phyloP scores from a whole-genome alignment of 352 stramenopile species.

The Pythium aquatile region DNA sequence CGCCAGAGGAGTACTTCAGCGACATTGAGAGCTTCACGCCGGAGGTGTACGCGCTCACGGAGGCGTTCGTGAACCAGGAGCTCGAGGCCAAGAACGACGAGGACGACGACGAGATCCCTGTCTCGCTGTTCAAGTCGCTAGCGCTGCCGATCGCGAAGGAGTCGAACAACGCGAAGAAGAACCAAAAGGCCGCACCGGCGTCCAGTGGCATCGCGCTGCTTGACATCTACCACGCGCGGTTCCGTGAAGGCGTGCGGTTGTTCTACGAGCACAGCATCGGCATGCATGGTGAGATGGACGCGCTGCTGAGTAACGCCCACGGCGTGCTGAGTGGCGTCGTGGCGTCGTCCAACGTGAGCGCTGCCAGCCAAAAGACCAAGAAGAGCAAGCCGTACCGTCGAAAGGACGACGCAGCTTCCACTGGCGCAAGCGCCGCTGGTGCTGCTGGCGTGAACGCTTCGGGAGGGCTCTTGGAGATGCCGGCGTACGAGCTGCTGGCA shows the following conservation, averaged over 20 bases:
- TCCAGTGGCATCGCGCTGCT: constrained; percentile 45
- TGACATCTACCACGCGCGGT: constrained; percentile 51
- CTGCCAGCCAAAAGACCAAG: constrained; percentile 64
- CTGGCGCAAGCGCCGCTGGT: not conserved
- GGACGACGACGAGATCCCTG: constrained; percentile 5
- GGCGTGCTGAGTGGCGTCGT: constrained; percentile 27
- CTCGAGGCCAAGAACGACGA: constrained; percentile 28
- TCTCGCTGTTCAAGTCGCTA: constrained; percentile 38
- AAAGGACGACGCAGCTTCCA: constrained; percentile 13
- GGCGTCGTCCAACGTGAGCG: constrained; percentile 32
- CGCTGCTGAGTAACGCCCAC: constrained; percentile 38
- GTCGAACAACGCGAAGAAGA: constrained; percentile 23
- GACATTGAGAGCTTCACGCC: constrained; percentile 52
- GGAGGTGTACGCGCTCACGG: constrained; percentile 36
- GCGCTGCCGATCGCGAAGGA: constrained; percentile 30
- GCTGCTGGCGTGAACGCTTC: constrained; percentile 5
- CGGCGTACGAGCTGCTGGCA: constrained; percentile 58
- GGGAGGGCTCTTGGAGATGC: constrained; percentile 42
- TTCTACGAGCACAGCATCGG: constrained; percentile 80
- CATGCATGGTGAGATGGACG: constrained; percentile 82
- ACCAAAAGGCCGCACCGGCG: constrained; percentile 17
- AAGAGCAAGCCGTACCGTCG: constrained; percentile 25
- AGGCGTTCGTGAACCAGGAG: constrained; percentile 63
- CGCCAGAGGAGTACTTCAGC: constrained; percentile 54
- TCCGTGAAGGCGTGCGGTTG: constrained; percentile 66